Base-by-base conservation (phyloP, 352 stramenopile genomes). In the Phytopythium ostracodes region DNA sequence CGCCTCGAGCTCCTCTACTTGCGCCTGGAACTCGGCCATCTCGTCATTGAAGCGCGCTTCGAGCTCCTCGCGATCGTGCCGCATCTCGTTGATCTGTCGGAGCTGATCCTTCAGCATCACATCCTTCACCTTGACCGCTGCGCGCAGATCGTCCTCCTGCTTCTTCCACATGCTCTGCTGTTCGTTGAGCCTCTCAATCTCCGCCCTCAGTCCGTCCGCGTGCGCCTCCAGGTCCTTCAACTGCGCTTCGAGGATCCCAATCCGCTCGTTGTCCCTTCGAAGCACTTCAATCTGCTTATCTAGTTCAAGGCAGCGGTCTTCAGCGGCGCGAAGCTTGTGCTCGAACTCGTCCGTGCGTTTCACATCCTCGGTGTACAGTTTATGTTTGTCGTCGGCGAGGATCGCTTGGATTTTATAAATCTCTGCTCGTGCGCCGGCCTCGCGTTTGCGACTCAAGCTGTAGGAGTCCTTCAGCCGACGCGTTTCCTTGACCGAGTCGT, bases 81-180 rank as follows among this genome's bases (percentile, higher is more conserved):
- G 71, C 31, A 87, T 50, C 46, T 89, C 69, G 12, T 72, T 60
- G 0, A 87, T 72, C 59, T 88, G 83, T n/a, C 79, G 67, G 31
- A 73, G 65, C 31, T 88, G 75, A 49, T 90, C 80, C 14, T 81
- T 73, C 8, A 89, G 70, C 79, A 92, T 92, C 1, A 89, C 74
- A 29, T 92, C 76, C 53, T 90, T 89, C 6, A 89, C 80, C 56
- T 87, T 88, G 4, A 89, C 14, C 2, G 78, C 77, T 29, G 82
- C 78, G 17, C 77, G 72, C 22, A 81, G 59, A 63, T 89, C 76
- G 22, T 76, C 71, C 52, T 89, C 76, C 36, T 83, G 67, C n/a
- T 71, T 72, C 27, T 75, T 67, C 66, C 73, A 81, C 1, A 18
- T n/a, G 18, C 62, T 47, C 0, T 56, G 43, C 15, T 72, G 62